A percentile compares a stretch with the other conserved stretches of the same genome.
Conservation (phyloP, 208 protist species). For the Trichomonas vaginalis region DNA sequence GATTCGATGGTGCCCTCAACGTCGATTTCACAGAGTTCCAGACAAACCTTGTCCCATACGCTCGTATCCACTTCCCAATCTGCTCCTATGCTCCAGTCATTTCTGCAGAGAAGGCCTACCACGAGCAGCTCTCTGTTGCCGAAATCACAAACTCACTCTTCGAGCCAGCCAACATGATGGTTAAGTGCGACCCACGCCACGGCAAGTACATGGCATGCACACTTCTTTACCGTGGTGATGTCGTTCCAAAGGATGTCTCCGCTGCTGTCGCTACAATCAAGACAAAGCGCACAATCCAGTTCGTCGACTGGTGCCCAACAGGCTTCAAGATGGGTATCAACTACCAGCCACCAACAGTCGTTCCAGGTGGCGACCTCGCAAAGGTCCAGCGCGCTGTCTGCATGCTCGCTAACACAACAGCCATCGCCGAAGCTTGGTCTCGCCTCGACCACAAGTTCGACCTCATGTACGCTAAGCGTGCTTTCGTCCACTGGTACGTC, state of each 20-base stretch:
- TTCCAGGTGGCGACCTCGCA: constrained; percentile 50
- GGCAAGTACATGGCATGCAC: constrained; percentile 91
- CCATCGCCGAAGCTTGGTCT: no score
- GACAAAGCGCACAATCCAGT: constrained; percentile 74
- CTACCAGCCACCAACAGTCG: constrained; percentile 40
- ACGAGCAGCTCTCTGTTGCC: constrained; percentile 72
- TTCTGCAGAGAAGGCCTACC: constrained; percentile 59
- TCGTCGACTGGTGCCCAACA: constrained; percentile 83
- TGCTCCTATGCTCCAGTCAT: constrained; percentile 73
- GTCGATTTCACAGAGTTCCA: constrained; percentile 86
- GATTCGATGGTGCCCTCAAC: constrained; percentile 80
- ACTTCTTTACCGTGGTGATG: constrained; percentile 85
- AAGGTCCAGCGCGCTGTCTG: constrained; percentile 42
- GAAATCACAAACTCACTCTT: constrained; percentile 80
- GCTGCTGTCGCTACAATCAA: constrained; percentile 71
- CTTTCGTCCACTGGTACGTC: constrained; percentile 59
- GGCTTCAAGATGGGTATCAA: constrained; percentile 75
- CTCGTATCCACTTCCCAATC: constrained; percentile 83
- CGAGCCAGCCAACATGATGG: constrained; percentile 76
- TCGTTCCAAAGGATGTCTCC: constrained; percentile 85
- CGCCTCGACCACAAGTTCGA: no score
- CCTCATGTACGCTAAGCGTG: no score
- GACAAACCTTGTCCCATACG: constrained; percentile 87
- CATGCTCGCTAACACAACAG: constrained; percentile 52
- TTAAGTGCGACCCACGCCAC: constrained; percentile 68